phyloP scores from a whole-genome alignment of 371 early-diverging fungal genomes.

The Zychaea mexicana region DNA sequence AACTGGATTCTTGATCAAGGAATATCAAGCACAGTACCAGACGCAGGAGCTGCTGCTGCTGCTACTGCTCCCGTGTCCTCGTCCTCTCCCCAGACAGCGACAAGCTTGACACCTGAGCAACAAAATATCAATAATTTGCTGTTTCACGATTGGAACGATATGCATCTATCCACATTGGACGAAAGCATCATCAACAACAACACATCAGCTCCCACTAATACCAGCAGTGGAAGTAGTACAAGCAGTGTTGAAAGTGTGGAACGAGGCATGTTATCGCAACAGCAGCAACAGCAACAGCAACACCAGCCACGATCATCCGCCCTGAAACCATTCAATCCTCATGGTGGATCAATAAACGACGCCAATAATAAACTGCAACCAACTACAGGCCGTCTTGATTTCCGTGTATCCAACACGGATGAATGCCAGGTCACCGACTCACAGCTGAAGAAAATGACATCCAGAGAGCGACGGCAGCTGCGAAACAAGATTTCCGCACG shows the following conservation, averaged over 20 bases:
- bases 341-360: neutral
- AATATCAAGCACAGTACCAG: neutral
- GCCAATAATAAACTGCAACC: neutral
- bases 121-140: neutral
- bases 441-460: conserved; percentile 62
- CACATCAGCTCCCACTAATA: no score
- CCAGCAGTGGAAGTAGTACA: neutral
- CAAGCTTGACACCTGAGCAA: neutral
- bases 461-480: conserved; percentile 83
- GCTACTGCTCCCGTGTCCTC: neutral
- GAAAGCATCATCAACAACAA: neutral
- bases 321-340: neutral
- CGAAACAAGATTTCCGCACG: conserved; percentile 90
- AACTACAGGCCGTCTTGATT: conserved; percentile 17
- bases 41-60: neutral
- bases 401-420: conserved; percentile 6
- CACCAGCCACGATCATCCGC: neutral
- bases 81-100: no score
- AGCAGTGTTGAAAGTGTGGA: neutral
- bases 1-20: neutral
- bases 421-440: conserved; percentile 20
- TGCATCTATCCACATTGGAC: neutral
- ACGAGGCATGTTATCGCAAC: neutral
- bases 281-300: neutral
- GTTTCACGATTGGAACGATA: neutral